phyloP scores from a whole-genome alignment of 2,329 filamentous ascomycete species.

The Pseudogymnoascus sp. region DNA sequence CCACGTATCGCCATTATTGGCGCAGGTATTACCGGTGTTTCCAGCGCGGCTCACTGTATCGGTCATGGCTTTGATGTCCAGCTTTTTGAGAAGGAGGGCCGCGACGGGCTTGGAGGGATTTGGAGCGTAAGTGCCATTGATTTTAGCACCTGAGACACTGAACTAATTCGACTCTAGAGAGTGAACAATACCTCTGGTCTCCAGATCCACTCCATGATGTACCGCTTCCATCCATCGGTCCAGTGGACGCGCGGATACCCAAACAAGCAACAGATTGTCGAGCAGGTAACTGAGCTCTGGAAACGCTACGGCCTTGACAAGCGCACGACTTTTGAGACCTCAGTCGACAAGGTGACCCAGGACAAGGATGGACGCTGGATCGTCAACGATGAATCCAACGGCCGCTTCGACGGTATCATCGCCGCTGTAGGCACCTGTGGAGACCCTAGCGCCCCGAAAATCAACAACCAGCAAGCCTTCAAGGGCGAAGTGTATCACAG shows the following conservation, averaged over 20 bases:
- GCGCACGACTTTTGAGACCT: conserved; percentile 64
- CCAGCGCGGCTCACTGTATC: conserved; percentile 72
- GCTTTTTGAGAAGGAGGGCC: conserved; percentile 66
- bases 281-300: conserved; percentile 67
- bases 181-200: conserved; percentile 78
- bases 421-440: conserved; percentile 76
- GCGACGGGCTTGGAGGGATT: conserved; percentile 66
- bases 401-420: conserved; percentile 71
- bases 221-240: conserved; percentile 76
- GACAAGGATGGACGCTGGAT: conserved; percentile 66
- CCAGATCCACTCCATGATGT: conserved; percentile 82
- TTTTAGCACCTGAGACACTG: not conserved
- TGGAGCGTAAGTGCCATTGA: conserved; percentile 55
- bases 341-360: conserved; percentile 62
- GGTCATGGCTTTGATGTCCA: conserved; percentile 79
- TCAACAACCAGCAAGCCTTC: conserved; percentile 66
- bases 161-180: conserved; percentile 38
- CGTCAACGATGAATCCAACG: conserved; percentile 63
- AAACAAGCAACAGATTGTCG: conserved; percentile 65
- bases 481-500: conserved; percentile 69
- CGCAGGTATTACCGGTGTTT: conserved; percentile 62
- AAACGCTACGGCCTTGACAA: conserved; percentile 63
- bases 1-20: conserved; percentile 59
- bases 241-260: conserved; percentile 72
- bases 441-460: conserved; percentile 63